Conservation (phyloP, 768 basidiomycete species). For the Podaxis pistillaris region DNA sequence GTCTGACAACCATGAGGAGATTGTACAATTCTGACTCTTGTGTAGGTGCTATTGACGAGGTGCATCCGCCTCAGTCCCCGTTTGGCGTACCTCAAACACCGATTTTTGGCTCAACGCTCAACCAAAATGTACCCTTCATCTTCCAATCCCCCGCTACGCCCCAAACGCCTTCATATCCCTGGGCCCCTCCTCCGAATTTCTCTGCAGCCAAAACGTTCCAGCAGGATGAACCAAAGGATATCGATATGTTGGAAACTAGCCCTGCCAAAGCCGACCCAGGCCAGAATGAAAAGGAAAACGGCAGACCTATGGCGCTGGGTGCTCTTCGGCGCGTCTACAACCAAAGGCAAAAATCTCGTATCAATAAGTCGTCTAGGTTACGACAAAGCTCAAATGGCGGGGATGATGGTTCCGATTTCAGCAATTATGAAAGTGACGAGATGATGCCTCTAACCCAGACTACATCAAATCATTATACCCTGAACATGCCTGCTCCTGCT, state of each 20-base stretch:
- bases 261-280: slow-evolving; percentile 41
- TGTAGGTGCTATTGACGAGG: slow-evolving; percentile 39
- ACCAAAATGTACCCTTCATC: slow-evolving; percentile 71
- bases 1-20: slow-evolving; percentile 22
- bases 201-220: slow-evolving; percentile 62
- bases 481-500: slow-evolving; percentile 70
- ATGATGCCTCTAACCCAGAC: slow-evolving; percentile 44
- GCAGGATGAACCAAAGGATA: slow-evolving; percentile 53
- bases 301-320: slow-evolving; percentile 56
- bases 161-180: slow-evolving; percentile 53
- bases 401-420: slow-evolving; percentile 43
- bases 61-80: slow-evolving; percentile 43
- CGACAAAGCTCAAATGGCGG: slow-evolving; percentile 31
- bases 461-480: slow-evolving; percentile 78
- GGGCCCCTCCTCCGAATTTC: slow-evolving; percentile 64
- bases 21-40: slow-evolving; percentile 11
- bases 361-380: slow-evolving; percentile 21
- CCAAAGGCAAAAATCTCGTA: slow-evolving; percentile 50
- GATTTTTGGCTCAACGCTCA: slow-evolving; percentile 52
- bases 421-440: slow-evolving; percentile 43
- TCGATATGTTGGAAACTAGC: slow-evolving; percentile 76
- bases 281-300: slow-evolving; percentile 34
- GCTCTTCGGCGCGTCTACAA: slow-evolving; percentile 66
- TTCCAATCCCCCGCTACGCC: slow-evolving; percentile 44
- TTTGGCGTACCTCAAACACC: slow-evolving; percentile 38